Evolutionary conservation across 495 filamentous ascomycete species (phyloP).

Genomic region (Entonaema liquescens): DNA sequence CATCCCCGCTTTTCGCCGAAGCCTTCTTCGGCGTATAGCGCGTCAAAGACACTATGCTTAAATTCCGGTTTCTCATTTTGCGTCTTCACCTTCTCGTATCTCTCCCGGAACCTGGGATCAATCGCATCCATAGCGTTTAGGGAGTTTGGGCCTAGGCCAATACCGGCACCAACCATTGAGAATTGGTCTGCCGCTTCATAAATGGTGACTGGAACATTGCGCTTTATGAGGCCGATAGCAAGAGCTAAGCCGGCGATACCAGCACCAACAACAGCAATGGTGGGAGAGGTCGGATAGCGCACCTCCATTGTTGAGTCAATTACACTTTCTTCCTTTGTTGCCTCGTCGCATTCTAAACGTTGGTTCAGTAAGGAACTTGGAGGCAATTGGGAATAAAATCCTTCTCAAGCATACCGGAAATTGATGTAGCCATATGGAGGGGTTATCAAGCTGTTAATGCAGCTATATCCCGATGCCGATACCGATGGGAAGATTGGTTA

Average conservation of each 20-base stretch:
- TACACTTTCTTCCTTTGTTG: too few relatives aligned
- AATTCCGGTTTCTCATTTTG: constrained; percentile 37
- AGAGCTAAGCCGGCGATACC: constrained; percentile 61
- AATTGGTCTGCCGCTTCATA: constrained; percentile 58
- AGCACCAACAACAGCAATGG: constrained; percentile 59
- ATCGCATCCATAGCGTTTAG: constrained; percentile 57
- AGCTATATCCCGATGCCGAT: neutral
- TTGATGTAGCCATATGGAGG: neutral
- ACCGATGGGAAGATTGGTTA: neutral
- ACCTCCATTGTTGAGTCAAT: neutral
- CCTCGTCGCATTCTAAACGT: neutral
- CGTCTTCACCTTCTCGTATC: constrained; percentile 36
- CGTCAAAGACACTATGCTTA: constrained; percentile 37
- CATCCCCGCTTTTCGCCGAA: constrained; percentile 37
- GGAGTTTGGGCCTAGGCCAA: constrained; percentile 57
- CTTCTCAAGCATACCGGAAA: neutral
- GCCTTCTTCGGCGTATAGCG: constrained; percentile 38
- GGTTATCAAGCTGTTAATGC: neutral
- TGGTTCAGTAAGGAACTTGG: neutral
- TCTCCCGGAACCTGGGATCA: constrained; percentile 45
- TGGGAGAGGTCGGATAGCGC: neutral
- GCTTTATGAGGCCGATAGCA: constrained; percentile 57
- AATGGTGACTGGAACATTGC: constrained; percentile 52
- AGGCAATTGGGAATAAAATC: neutral
- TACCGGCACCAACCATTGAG: constrained; percentile 57